Percentiles rank a stretch among this genome's conserved stretches.
Conservation (phyloP, 805 yeast species). For the Yarrowia sp. region DNA sequence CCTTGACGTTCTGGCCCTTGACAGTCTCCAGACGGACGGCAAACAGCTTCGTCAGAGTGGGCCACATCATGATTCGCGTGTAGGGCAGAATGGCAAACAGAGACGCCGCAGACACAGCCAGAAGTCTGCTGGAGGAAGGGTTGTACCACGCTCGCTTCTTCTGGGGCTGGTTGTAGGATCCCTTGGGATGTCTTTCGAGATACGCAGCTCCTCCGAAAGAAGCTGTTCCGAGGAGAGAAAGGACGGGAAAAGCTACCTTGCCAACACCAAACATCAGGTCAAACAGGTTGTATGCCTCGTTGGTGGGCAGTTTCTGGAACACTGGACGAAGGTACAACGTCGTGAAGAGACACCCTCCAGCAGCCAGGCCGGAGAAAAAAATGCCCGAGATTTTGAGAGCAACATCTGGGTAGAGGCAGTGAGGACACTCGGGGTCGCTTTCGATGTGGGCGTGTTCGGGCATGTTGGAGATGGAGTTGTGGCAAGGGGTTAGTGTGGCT, state of each 20-base stretch:
- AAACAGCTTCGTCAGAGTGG: constrained; percentile 1
- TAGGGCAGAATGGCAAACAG: constrained; percentile 12
- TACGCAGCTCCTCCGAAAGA: constrained; percentile 20
- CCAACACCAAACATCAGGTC: constrained; percentile 1
- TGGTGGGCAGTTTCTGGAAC: constrained; percentile 9
- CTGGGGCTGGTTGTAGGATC: not conserved
- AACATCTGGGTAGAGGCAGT: constrained; percentile 12
- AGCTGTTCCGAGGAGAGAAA: constrained; percentile 2
- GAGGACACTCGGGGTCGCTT: constrained; percentile 20
- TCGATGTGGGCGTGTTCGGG: constrained; percentile 5
- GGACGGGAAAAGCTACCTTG: not conserved
- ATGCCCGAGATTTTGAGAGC: constrained; percentile 19
- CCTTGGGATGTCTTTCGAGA: constrained; percentile 18
- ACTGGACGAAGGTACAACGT: constrained; percentile 13
- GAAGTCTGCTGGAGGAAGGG: constrained; percentile 5
- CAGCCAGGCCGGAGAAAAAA: constrained; percentile 15
- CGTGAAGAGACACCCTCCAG: constrained; percentile 10
- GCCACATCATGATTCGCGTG: constrained; percentile 9
- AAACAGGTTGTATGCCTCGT: constrained; percentile 12
- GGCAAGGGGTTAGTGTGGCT: constrained; percentile 4
- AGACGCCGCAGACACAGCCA: not conserved
- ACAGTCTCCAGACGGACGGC: not conserved
- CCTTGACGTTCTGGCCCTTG: constrained; percentile 19
- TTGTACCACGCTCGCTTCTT: constrained; percentile 11
- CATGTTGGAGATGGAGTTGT: not conserved